Conservation (phyloP, 768 basidiomycete genomes). For the Lentinula edodes region DNA sequence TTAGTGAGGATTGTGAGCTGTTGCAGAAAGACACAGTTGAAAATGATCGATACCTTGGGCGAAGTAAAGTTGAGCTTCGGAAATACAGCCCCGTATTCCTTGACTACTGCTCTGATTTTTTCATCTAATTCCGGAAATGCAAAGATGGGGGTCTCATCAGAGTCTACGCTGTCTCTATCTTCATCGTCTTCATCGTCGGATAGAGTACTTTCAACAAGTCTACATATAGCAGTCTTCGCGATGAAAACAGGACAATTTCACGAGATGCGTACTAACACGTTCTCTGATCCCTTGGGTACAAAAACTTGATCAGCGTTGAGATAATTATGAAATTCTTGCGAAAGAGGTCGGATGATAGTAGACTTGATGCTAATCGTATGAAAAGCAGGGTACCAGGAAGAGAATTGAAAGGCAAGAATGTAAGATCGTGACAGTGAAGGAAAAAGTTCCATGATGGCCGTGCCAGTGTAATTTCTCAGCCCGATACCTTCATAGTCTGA, state of each 20-base stretch:
- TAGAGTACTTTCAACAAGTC: conserved; percentile 47
- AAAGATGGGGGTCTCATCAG: conserved; percentile 33
- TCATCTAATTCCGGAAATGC: conserved; percentile 82
- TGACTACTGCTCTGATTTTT: conserved; percentile 60
- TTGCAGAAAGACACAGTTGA: not conserved
- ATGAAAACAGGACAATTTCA: conserved; percentile 6
- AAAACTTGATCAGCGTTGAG: conserved; percentile 82
- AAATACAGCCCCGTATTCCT: conserved; percentile 77
- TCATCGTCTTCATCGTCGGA: conserved; percentile 51
- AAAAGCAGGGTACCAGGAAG: conserved; percentile 79
- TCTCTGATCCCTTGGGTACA: conserved; percentile 76
- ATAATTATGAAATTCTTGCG: conserved; percentile 59
- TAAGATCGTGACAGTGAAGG: conserved; percentile 46
- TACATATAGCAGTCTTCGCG: conserved; percentile 17
- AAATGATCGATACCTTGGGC: conserved; percentile 56
- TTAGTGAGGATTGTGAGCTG: not conserved
- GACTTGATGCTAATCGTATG: conserved; percentile 61
- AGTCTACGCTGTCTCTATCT: conserved; percentile 32
- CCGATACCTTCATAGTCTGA: no score
- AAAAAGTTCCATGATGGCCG: conserved; percentile 29
- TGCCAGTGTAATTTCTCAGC: not conserved
- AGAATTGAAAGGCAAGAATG: conserved; percentile 74
- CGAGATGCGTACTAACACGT: conserved; percentile 37
- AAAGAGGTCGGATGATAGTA: conserved; percentile 66
- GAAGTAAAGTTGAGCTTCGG: conserved; percentile 96